Percentiles rank a stretch among this genome's conserved stretches.
Conservation (phyloP, 106 monocot species). For the Dioscorea zingiberensis region DNA sequence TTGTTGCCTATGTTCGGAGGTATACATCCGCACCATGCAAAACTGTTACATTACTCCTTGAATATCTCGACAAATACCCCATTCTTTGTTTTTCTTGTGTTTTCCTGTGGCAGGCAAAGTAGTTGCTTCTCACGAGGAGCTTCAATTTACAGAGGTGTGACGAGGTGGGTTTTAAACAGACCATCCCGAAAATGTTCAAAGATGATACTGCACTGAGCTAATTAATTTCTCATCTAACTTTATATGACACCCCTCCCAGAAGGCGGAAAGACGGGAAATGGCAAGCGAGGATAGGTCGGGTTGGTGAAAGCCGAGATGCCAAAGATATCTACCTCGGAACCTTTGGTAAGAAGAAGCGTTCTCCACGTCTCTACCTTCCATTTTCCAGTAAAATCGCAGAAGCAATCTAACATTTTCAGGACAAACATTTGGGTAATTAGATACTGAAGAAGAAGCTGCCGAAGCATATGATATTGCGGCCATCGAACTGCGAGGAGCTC, state of each 20-base stretch:
- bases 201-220: too few relatives aligned
- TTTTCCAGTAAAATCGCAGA: background rate
- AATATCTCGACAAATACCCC: background rate
- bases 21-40: background rate
- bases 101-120: constrained; percentile 31
- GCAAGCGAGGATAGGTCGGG: constrained; percentile 63
- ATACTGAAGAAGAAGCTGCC: constrained; percentile 54
- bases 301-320: constrained; percentile 53
- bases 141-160: constrained; percentile 59
- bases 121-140: constrained; percentile 73
- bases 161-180: constrained; percentile 24
- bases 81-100: background rate
- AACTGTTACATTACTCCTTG: background rate
- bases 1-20: constrained; percentile 58
- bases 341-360: constrained; percentile 32
- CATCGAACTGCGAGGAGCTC: constrained; percentile 51
- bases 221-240: background rate
- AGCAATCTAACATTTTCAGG: background rate
- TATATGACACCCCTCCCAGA: constrained; percentile 8
- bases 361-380: background rate
- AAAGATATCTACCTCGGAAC: constrained; percentile 78
- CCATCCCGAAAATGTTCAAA: too few relatives aligned
- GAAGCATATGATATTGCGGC: constrained; percentile 59
- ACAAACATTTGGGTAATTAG: constrained; percentile 9
- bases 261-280: constrained; percentile 73